These are phyloP conservation scores for Suhomyces canberraensis DNA, from an alignment of 805 yeast genomes.

Conservation along the genomic window DNA sequence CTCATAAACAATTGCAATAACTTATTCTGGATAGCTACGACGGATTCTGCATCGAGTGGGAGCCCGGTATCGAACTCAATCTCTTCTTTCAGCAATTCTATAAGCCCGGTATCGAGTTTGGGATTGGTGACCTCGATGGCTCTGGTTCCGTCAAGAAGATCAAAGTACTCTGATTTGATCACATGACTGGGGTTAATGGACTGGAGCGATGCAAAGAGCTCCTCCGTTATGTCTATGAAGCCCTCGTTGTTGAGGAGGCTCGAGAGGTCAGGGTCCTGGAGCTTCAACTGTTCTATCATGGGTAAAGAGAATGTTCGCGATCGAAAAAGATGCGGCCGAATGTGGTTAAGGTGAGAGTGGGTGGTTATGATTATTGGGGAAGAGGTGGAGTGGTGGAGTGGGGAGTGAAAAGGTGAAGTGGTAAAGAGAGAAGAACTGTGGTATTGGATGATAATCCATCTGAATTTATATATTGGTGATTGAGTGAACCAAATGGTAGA, in stretches of 20 bases:
- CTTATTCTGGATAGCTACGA: constrained; percentile 51
- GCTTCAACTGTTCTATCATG: constrained; percentile 2
- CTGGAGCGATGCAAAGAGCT: constrained; percentile 41
- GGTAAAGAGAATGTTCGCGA: background rate
- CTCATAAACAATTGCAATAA: constrained; percentile 53
- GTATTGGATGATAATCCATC: no score
- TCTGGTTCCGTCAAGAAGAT: constrained; percentile 78
- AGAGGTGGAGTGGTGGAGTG: no score
- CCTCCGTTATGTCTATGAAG: constrained; percentile 53
- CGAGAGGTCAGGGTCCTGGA: background rate
- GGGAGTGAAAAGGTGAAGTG: no score
- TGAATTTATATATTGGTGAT: no score
- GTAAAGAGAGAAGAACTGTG: no score
- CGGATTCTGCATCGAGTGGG: constrained; percentile 26
- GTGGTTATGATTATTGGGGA: no score
- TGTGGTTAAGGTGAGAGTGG: no score
- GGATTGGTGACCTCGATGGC: constrained; percentile 77
- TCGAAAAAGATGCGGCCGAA: no score
- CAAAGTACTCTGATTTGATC: constrained; percentile 56
- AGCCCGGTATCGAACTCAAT: constrained; percentile 42
- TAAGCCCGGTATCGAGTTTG: constrained; percentile 73
- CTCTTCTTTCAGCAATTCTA: constrained; percentile 46
- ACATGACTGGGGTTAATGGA: constrained; percentile 51
- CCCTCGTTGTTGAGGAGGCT: constrained; percentile 5
- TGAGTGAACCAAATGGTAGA: no score